A percentile compares a stretch with the other conserved stretches of the same genome.
Evolutionary conservation across 1,139 yeast genomes (phyloP).

Genomic region (Suhomyces coccinellae): DNA sequence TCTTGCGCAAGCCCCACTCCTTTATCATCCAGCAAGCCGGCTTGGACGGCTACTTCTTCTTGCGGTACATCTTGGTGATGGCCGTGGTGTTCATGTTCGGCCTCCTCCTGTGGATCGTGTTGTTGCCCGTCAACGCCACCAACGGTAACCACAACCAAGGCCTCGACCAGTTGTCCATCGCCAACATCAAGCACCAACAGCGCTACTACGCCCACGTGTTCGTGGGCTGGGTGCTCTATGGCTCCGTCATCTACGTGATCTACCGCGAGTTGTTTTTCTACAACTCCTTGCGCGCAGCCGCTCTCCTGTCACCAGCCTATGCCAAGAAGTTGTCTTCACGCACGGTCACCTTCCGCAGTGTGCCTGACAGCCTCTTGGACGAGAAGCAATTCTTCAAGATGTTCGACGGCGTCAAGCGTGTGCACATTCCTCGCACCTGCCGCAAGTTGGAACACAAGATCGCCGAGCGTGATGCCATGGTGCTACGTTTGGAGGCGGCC

Average conservation of each 20-base stretch:
- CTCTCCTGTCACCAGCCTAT: slow-evolving; percentile 76
- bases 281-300: slow-evolving; percentile 77
- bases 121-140: slow-evolving; percentile 66
- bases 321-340: slow-evolving; percentile 72
- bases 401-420: slow-evolving; percentile 71
- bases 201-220: slow-evolving; percentile 87
- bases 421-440: slow-evolving; percentile 73
- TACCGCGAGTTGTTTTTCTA: slow-evolving; percentile 83
- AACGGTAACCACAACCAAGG: slow-evolving; percentile 61
- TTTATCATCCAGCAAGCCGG: slow-evolving; percentile 73
- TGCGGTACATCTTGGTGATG: slow-evolving; percentile 55
- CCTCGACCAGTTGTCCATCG: slow-evolving; percentile 73
- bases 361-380: slow-evolving; percentile 67
- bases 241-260: slow-evolving; percentile 64
- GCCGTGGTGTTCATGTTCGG: slow-evolving; percentile 43
- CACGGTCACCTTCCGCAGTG: slow-evolving; percentile 76
- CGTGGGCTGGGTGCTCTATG: slow-evolving; percentile 77
- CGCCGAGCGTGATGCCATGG: slow-evolving; percentile 61
- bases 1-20: slow-evolving; percentile 61
- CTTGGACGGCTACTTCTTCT: slow-evolving; percentile 69
- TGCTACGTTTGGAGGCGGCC: slow-evolving; percentile 66
- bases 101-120: slow-evolving; percentile 50
- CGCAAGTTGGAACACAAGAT: slow-evolving; percentile 59
- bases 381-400: slow-evolving; percentile 59
- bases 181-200: slow-evolving; percentile 57